A percentile compares a stretch with the other conserved stretches of the same genome.
These are phyloP conservation scores for Arthrobotrys sphaeroides DNA, from an alignment of 2,329 filamentous ascomycete genomes.

Conservation along the genomic window DNA sequence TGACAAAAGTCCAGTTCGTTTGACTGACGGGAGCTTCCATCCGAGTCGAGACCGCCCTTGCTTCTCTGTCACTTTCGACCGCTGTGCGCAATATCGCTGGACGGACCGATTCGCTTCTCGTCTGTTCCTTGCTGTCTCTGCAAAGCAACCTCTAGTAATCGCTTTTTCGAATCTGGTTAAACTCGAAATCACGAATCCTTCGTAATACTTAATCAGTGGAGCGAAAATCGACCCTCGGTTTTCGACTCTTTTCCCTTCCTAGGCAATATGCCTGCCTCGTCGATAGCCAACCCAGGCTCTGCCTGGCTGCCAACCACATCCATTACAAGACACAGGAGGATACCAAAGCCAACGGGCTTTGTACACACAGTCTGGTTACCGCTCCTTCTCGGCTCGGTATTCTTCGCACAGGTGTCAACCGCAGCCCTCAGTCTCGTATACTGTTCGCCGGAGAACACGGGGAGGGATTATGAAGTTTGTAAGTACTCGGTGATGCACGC, in stretches of 20 bases:
- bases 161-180: background rate
- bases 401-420: slow-evolving; percentile 15
- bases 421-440: slow-evolving; percentile 32
- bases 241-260: background rate
- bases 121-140: slow-evolving; percentile 42
- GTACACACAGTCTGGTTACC: slow-evolving; percentile 33
- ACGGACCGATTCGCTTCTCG: slow-evolving; percentile 53
- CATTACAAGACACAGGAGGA: slow-evolving; percentile 43
- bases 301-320: slow-evolving; percentile 49
- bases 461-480: slow-evolving; percentile 30
- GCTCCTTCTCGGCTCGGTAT: slow-evolving; percentile 22
- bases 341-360: slow-evolving; percentile 39
- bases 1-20: background rate
- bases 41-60: slow-evolving; percentile 22
- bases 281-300: slow-evolving; percentile 22
- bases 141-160: slow-evolving; percentile 6
- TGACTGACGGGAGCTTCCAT: slow-evolving; percentile 19
- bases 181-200: background rate
- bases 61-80: slow-evolving; percentile 28
- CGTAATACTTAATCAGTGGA: background rate
- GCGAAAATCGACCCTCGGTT: slow-evolving; percentile 1
- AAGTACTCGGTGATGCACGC: background rate
- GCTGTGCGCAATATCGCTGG: slow-evolving; percentile 20
- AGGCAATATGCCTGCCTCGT: slow-evolving; percentile 38
- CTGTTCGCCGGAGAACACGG: slow-evolving; percentile 42